phyloP scores from a whole-genome alignment of 2,329 filamentous ascomycete species.

The Fusarium lateritium region DNA sequence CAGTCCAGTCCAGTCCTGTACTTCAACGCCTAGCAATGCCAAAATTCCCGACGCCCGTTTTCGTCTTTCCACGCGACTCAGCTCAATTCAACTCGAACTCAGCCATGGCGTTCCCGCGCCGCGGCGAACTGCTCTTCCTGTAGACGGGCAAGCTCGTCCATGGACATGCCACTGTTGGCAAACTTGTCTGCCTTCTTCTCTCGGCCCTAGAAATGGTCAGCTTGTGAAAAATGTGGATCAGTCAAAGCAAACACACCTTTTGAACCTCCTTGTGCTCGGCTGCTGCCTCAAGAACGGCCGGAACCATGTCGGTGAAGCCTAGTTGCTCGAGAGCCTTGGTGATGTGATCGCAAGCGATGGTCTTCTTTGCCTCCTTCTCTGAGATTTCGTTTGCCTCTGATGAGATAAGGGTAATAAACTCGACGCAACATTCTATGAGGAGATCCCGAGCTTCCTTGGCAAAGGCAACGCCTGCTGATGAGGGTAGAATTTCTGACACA shows the following conservation, averaged over 20 bases:
- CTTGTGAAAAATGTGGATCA: slow-evolving; percentile 50
- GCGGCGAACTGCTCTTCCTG: slow-evolving; percentile 93
- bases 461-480: slow-evolving; percentile 83
- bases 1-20: slow-evolving; percentile 40
- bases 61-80: slow-evolving; percentile 4
- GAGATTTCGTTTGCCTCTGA: slow-evolving; percentile 99
- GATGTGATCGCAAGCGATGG: slow-evolving; percentile 97
- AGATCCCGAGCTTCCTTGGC: slow-evolving; percentile 96
- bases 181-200: slow-evolving; percentile 99
- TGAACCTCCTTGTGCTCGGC: slow-evolving; percentile 93
- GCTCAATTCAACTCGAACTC: slow-evolving; percentile 21
- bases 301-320: slow-evolving; percentile 93
- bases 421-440: slow-evolving; percentile 97
- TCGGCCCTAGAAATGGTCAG: slow-evolving; percentile 75
- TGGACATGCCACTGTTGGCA: slow-evolving; percentile 90
- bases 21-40: slow-evolving; percentile 57
- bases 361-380: slow-evolving; percentile 99
- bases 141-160: slow-evolving; percentile 89
- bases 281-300: slow-evolving; percentile 87
- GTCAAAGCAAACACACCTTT: slow-evolving; percentile 73
- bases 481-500: slow-evolving; percentile 90
- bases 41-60: slow-evolving; percentile 45
- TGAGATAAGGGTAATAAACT: slow-evolving; percentile 99
- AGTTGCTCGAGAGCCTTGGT: slow-evolving; percentile 94
- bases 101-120: slow-evolving; percentile 64